A percentile compares a stretch with the other conserved stretches of the same genome.
Evolutionary conservation across 768 basidiomycete species (phyloP).

Genomic region (Suillus hirtellus): DNA sequence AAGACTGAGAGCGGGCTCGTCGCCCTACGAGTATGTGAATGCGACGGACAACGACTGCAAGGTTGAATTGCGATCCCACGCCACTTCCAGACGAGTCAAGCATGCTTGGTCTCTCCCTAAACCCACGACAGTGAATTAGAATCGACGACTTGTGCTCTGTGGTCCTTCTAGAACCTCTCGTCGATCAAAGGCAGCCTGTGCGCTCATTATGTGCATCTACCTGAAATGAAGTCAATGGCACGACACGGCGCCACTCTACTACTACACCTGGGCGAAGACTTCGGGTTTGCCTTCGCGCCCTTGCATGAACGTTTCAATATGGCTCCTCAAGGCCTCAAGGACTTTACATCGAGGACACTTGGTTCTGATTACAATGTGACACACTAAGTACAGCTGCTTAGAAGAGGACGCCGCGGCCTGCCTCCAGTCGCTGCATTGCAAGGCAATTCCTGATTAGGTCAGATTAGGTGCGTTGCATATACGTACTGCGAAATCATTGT

Average conservation of each 20-base stretch:
- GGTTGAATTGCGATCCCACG: neutral
- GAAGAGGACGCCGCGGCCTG: neutral
- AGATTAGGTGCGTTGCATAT: constrained; percentile 2
- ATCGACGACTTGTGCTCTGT: neutral
- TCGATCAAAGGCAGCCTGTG: constrained; percentile 2
- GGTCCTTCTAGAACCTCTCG: neutral
- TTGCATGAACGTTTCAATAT: no score
- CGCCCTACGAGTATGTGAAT: constrained; percentile 17
- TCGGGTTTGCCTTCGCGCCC: no score
- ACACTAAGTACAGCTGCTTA: neutral
- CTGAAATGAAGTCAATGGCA: constrained; percentile 1
- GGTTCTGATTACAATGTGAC: neutral
- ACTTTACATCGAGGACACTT: neutral
- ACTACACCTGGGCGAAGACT: no score
- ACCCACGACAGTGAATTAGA: neutral
- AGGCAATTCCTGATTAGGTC: constrained; percentile 7
- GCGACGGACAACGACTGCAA: constrained; percentile 14
- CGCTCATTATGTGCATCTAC: neutral
- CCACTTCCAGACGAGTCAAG: neutral
- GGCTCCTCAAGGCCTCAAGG: no score
- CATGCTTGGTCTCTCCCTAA: neutral
- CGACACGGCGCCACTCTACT: neutral
- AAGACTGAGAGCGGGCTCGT: constrained; percentile 11
- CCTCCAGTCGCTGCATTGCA: neutral
- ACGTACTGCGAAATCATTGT: neutral